Evolutionary conservation across 2,329 filamentous ascomycete species (phyloP).

Genomic region (Exophiala alcalophila): DNA sequence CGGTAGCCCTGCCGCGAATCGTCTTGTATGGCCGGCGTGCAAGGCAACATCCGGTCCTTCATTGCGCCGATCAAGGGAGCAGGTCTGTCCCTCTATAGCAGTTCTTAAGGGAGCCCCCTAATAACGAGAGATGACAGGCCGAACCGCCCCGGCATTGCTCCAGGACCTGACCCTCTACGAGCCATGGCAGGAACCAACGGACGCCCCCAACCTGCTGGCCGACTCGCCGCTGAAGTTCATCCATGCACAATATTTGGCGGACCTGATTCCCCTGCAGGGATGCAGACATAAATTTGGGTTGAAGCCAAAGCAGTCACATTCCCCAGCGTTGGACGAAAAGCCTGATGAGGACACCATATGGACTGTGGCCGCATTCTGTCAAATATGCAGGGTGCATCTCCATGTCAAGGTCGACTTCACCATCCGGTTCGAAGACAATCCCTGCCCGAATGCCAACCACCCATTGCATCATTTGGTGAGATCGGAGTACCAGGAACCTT

Average conservation of each 20-base stretch:
- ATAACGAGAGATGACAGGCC: conserved; percentile 22
- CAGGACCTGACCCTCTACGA: conserved; percentile 54
- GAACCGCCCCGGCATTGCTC: conserved; percentile 47
- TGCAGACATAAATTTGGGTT: conserved; percentile 60
- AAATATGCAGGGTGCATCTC: conserved; percentile 61
- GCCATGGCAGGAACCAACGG: conserved; percentile 45
- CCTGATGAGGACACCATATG: conserved; percentile 48
- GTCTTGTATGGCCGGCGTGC: conserved; percentile 30
- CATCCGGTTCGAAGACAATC: conserved; percentile 36
- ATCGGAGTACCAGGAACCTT: conserved; percentile 29
- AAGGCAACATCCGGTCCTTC: conserved; percentile 29
- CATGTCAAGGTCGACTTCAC: conserved; percentile 56
- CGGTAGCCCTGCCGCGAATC: conserved; percentile 5
- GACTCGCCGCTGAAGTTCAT: conserved; percentile 55
- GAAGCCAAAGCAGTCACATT: conserved; percentile 55
- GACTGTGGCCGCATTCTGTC: conserved; percentile 60
- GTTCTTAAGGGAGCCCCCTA: background rate
- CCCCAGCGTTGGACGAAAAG: conserved; percentile 42
- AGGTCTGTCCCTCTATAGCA: conserved; percentile 19
- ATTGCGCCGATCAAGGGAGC: conserved; percentile 28
- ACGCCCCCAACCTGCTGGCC: conserved; percentile 54
- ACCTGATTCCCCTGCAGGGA: conserved; percentile 34
- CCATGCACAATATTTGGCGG: conserved; percentile 33
- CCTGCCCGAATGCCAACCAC: conserved; percentile 49
- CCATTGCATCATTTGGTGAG: conserved; percentile 63